Evolutionary conservation across 2,329 filamentous ascomycete genomes (phyloP).

Genomic region (Colletotrichum brevisporum): DNA sequence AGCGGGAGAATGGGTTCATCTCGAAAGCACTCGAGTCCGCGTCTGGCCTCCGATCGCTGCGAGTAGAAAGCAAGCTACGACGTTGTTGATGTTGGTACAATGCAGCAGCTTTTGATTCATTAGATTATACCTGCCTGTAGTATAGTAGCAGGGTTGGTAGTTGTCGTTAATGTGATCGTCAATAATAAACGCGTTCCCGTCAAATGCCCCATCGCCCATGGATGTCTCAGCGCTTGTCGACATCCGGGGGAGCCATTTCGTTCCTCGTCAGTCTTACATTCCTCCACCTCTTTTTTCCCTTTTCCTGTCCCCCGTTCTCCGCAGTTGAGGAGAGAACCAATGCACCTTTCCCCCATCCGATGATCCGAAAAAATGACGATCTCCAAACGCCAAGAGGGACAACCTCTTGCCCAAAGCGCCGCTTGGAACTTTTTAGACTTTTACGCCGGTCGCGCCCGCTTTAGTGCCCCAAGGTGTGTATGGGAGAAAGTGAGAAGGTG

Average conservation of each 20-base stretch:
- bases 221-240: not conserved
- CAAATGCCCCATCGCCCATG: not conserved
- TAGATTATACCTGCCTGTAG: not conserved
- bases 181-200: slow-evolving; percentile 3
- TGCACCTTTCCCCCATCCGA: slow-evolving; percentile 19
- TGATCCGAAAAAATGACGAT: slow-evolving; percentile 15
- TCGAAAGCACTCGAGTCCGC: not conserved
- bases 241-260: not conserved
- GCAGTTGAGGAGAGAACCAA: not conserved
- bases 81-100: not conserved
- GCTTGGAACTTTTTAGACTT: slow-evolving; percentile 30
- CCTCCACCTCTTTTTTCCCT: not conserved
- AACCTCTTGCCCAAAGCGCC: slow-evolving; percentile 38
- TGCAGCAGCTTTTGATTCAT: slow-evolving; percentile 6
- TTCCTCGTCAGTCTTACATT: slow-evolving; percentile 19
- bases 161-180: slow-evolving; percentile 14
- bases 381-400: slow-evolving; percentile 25
- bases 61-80: too few relatives aligned
- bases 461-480: not conserved
- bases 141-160: not conserved
- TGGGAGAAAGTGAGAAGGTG: not conserved
- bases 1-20: not conserved
- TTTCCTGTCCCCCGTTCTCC: not conserved
- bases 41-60: not conserved
- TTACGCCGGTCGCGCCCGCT: slow-evolving; percentile 16